Evolutionary conservation across 2,329 filamentous ascomycete species (phyloP).

Genomic region (Xylariales sp.): DNA sequence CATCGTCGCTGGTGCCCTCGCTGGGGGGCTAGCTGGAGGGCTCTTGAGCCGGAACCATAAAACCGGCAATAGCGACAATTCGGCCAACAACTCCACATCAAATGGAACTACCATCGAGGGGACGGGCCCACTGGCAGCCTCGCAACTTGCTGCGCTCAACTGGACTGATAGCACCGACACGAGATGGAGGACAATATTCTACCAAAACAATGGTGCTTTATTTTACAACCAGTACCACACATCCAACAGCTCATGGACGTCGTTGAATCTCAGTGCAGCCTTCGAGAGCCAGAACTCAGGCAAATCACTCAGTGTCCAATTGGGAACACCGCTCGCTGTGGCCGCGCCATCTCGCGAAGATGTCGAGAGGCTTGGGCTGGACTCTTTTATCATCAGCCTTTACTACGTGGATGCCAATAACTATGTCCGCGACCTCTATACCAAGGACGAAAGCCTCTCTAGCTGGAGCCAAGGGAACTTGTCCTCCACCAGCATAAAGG

Average conservation of each 20-base stretch:
- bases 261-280: neutral
- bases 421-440: neutral
- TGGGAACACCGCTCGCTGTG: neutral
- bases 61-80: neutral
- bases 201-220: neutral
- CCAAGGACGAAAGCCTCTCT: neutral
- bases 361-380: neutral
- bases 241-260: neutral
- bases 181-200: neutral
- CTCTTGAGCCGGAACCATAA: neutral
- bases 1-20: too few relatives aligned
- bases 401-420: neutral
- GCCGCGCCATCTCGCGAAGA: neutral
- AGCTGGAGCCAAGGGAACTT: neutral
- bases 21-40: neutral
- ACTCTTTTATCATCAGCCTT: neutral
- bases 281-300: neutral
- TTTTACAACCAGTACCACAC: neutral
- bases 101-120: neutral
- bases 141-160: neutral
- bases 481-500: neutral
- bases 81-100: neutral
- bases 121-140: neutral
- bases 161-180: neutral
- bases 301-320: neutral